Evolutionary conservation across 2,329 filamentous ascomycete species (phyloP), one percentile per base, ranked within the genome.

Genomic region (Didymella exigua): DNA sequence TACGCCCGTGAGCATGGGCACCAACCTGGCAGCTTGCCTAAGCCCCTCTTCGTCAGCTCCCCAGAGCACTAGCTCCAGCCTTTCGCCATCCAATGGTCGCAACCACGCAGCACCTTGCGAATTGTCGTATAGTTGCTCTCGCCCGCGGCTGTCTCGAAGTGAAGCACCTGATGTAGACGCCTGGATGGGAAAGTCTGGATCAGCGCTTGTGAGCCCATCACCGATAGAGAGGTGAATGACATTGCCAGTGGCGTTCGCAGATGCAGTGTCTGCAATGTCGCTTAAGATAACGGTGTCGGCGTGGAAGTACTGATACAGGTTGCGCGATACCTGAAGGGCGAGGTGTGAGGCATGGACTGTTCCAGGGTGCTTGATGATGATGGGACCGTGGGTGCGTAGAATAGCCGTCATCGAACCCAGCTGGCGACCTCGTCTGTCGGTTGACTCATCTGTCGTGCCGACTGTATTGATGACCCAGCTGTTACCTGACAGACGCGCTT

Each of bases 41-140:
- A 85, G 67, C 5, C 78, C 80, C 19, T 73, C 69, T 19, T 71
- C 68, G 67, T 84, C 80, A 21, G 66, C 63, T 14, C 82, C 84
- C 84, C 83, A 86, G 6, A 86, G 67, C 3, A 86, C 78, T 30
- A 86, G 68, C 62, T 84, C 83, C 44, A 86, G 70, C 47, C 78
- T 71, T 51, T 81, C 79, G 24, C 73, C 69, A 2, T 70, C 63
- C 24, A 82, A 59, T 3, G 83, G 83, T 19, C 79, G 75, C 11
- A 86, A 65, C 60, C 81, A 86, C 14, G 82, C 76, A 2, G 81
- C 80, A 26, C 78, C 80, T 37, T 83, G 70, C 2, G 77, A 71
- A 19, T 71, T 67, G 8, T 61, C 49, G 49, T 65, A 62, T 29
- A 56, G 41, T 18, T 66, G 64, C 10, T 54, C 36, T 5, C 56